phyloP scores from a whole-genome alignment of 179 eudicot genomes.

The Silene coronaria region DNA sequence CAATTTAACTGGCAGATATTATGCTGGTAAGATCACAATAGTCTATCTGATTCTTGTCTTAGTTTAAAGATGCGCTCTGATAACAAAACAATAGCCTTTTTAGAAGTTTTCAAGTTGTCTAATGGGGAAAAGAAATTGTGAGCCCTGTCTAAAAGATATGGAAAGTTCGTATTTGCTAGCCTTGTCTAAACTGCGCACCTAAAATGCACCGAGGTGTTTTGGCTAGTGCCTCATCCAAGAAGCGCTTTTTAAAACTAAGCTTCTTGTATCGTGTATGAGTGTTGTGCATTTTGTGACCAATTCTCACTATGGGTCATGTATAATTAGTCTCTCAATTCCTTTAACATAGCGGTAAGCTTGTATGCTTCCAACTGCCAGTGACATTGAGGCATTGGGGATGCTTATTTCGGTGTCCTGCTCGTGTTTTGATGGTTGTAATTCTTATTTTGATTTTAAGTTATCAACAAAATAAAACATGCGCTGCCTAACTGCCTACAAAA shows the following conservation, averaged over 20 bases:
- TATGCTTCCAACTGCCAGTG: too few relatives aligned
- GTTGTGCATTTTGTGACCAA: not conserved
- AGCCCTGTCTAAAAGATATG: too few relatives aligned
- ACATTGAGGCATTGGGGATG: not conserved
- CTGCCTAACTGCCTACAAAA: not conserved
- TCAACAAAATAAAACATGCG: not conserved
- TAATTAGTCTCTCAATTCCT: not conserved
- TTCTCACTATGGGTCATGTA: not conserved
- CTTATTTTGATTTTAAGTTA: not conserved
- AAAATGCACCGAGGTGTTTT: too few relatives aligned
- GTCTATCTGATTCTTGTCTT: not conserved
- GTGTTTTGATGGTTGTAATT: not conserved
- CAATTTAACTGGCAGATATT: conserved; percentile 56
- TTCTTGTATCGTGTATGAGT: not conserved
- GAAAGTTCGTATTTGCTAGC: too few relatives aligned
- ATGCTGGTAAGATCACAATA: conserved; percentile 37
- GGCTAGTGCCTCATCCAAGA: too few relatives aligned
- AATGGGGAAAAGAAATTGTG: too few relatives aligned
- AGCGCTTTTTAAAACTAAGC: too few relatives aligned
- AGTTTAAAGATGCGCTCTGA: too few relatives aligned
- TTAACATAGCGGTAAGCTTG: too few relatives aligned
- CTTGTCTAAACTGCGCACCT: too few relatives aligned
- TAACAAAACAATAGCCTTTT: too few relatives aligned
- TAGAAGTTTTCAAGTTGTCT: too few relatives aligned
- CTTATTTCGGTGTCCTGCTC: not conserved